A percentile compares a stretch with the other conserved stretches of the same genome.
These are phyloP conservation scores for Geotrichum cucujoidarum DNA, from an alignment of 1,139 yeast genomes.

Conservation along the genomic window DNA sequence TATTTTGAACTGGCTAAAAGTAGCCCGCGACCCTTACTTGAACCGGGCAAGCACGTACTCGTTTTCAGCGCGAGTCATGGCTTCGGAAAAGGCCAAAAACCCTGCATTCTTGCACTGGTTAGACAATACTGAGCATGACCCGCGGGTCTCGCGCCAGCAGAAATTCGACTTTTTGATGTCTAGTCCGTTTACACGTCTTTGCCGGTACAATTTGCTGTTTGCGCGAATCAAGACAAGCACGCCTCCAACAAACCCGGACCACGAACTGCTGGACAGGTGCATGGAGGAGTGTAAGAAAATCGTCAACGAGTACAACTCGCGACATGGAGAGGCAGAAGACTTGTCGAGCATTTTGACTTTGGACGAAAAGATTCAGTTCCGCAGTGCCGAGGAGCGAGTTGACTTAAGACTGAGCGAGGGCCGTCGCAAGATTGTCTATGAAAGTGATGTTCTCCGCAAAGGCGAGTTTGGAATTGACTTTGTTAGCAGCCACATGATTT, in stretches of 20 bases:
- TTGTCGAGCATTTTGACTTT: conserved; percentile 40
- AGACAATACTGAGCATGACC: conserved; percentile 42
- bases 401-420: conserved; percentile 53
- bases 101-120: conserved; percentile 51
- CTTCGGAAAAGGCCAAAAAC: conserved; percentile 41
- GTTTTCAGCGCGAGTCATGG: conserved; percentile 34
- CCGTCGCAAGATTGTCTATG: conserved; percentile 51
- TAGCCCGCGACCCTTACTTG: conserved; percentile 52
- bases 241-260: conserved; percentile 52
- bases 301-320: conserved; percentile 47
- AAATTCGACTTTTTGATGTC: conserved; percentile 70
- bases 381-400: conserved; percentile 35
- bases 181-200: conserved; percentile 44
- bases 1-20: conserved; percentile 60
- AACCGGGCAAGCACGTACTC: conserved; percentile 49
- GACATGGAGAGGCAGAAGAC: conserved; percentile 40
- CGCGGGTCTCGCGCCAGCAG: conserved; percentile 34
- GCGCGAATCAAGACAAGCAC: conserved; percentile 53
- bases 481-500: conserved; percentile 48
- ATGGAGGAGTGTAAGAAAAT: conserved; percentile 45
- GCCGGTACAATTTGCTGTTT: conserved; percentile 64
- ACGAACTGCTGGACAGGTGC: conserved; percentile 50
- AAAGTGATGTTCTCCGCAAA: conserved; percentile 59
- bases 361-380: conserved; percentile 37
- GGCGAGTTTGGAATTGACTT: conserved; percentile 54